Evolutionary conservation across 1,284 basidiomycete genomes (phyloP).

Genomic region (Ustilago loliicola): DNA sequence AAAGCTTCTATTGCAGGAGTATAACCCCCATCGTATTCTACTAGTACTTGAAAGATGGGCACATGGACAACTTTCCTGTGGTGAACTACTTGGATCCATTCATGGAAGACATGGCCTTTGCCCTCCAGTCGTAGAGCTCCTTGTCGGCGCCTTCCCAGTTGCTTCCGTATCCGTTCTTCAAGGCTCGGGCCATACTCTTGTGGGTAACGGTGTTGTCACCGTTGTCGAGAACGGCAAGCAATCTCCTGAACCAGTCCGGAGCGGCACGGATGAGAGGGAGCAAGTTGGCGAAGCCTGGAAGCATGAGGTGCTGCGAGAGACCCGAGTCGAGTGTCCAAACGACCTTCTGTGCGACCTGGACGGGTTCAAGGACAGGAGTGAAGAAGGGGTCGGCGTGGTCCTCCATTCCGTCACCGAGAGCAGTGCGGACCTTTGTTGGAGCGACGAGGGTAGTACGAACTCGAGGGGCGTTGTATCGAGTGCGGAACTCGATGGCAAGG

Average conservation of each 20-base stretch:
- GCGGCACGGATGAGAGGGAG: constrained; percentile 59
- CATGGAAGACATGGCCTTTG: constrained; percentile 20
- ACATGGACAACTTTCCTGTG: not conserved
- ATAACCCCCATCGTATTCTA: not conserved
- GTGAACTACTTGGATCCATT: constrained; percentile 24
- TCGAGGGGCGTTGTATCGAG: constrained; percentile 60
- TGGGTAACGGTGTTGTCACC: constrained; percentile 63
- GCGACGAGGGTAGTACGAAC: constrained; percentile 66
- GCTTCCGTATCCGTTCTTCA: constrained; percentile 63
- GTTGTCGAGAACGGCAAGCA: constrained; percentile 59
- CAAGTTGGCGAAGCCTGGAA: constrained; percentile 57
- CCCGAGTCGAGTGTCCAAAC: constrained; percentile 62
- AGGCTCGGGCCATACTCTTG: constrained; percentile 56
- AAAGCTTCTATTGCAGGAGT: not conserved
- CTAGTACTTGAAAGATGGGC: not conserved
- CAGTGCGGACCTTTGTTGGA: constrained; percentile 69
- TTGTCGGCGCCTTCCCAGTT: constrained; percentile 60
- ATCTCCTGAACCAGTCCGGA: constrained; percentile 63
- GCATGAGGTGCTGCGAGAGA: constrained; percentile 61
- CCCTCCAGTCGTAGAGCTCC: constrained; percentile 43
- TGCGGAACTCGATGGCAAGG: constrained; percentile 62
- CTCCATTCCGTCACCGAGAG: constrained; percentile 67
- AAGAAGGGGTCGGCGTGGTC: constrained; percentile 65
- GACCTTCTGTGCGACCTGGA: constrained; percentile 62
- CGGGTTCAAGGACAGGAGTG: constrained; percentile 64